Evolutionary conservation across 2,329 filamentous ascomycete species (phyloP).

Genomic region (Leptographium flavum): DNA sequence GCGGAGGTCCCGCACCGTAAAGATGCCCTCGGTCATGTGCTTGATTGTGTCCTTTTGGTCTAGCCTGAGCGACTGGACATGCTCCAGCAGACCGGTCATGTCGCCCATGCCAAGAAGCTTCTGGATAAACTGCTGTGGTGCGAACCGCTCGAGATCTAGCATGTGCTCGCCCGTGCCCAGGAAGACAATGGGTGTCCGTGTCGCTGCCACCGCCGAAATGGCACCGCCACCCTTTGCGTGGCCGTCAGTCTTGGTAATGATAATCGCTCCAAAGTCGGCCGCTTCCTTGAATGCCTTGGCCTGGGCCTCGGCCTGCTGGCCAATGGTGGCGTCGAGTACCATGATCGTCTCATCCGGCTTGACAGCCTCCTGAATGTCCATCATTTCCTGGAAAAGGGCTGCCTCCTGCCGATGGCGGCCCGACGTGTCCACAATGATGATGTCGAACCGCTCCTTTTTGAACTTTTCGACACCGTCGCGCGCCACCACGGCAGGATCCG

Average conservation of each 20-base stretch:
- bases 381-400: slow-evolving; percentile 93
- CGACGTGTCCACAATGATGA: slow-evolving; percentile 97
- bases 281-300: slow-evolving; percentile 95
- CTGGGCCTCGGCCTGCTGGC: slow-evolving; percentile 88
- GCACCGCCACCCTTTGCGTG: slow-evolving; percentile 92
- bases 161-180: slow-evolving; percentile 97
- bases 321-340: slow-evolving; percentile 92
- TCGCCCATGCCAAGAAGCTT: slow-evolving; percentile 96
- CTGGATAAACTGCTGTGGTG: slow-evolving; percentile 81
- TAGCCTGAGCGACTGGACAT: slow-evolving; percentile 87
- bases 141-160: slow-evolving; percentile 85
- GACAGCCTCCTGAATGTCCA: slow-evolving; percentile 85
- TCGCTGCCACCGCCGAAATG: slow-evolving; percentile 93
- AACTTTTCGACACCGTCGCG: slow-evolving; percentile 96
- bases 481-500: slow-evolving; percentile 84
- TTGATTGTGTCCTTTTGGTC: slow-evolving; percentile 99
- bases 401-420: slow-evolving; percentile 90
- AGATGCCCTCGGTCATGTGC: slow-evolving; percentile 92
- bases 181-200: slow-evolving; percentile 92
- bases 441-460: slow-evolving; percentile 95
- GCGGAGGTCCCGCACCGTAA: slow-evolving; percentile 83
- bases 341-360: slow-evolving; percentile 94
- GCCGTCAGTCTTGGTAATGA: slow-evolving; percentile 97
- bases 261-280: slow-evolving; percentile 93
- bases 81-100: slow-evolving; percentile 86